Conservation (phyloP, 2,329 filamentous ascomycete genomes). For the Iodosphaeria phyllophila region DNA sequence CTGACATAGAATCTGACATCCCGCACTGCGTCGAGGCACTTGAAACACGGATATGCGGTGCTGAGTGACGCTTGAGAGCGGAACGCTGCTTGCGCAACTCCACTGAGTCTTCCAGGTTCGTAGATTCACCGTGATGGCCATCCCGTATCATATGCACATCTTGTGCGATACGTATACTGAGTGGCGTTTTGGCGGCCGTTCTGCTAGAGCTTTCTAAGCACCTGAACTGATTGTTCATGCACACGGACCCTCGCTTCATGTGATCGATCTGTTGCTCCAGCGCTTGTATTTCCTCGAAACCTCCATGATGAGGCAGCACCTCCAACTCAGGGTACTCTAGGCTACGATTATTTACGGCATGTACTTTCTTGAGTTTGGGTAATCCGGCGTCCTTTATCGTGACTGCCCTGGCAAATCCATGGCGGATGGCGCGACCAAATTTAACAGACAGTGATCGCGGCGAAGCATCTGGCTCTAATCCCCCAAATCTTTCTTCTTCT, state of each 20-base stretch:
- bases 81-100: no score
- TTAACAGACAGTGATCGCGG: slow-evolving; percentile 8
- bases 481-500: neutral
- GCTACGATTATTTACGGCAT: slow-evolving; percentile 5
- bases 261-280: slow-evolving; percentile 13
- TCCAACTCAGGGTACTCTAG: slow-evolving; percentile 18
- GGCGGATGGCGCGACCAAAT: slow-evolving; percentile 9
- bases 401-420: slow-evolving; percentile 8
- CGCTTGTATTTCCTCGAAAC: slow-evolving; percentile 14
- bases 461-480: slow-evolving; percentile 3
- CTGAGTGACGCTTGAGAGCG: no score
- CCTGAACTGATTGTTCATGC: neutral
- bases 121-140: slow-evolving; percentile 2
- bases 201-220: neutral
- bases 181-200: slow-evolving; percentile 3
- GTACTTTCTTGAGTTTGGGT: no score
- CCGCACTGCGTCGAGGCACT: no score
- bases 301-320: slow-evolving; percentile 12
- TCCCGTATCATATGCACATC: slow-evolving; percentile 10
- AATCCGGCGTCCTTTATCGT: no score
- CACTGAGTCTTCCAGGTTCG: no score
- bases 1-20: no score
- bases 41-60: no score
- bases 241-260: slow-evolving; percentile 10
- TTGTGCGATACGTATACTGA: slow-evolving; percentile 9